Evolutionary conservation across 1,139 yeast species (phyloP).

Genomic region (Geotrichum fermentans): DNA sequence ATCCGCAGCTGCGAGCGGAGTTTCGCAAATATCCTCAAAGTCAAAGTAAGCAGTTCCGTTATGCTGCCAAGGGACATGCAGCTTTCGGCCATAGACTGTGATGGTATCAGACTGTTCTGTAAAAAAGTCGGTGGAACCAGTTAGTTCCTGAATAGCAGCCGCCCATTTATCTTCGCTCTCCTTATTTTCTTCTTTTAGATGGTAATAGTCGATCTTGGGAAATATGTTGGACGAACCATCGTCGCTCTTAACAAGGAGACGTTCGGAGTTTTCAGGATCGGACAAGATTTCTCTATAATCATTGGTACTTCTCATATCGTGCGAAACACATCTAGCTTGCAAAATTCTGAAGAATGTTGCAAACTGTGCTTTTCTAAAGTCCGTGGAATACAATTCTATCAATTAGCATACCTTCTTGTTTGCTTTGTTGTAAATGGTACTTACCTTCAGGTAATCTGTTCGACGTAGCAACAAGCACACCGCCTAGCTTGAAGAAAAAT

Average conservation of each 20-base stretch:
- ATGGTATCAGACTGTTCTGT: constrained; percentile 35
- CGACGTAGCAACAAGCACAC: constrained; percentile 68
- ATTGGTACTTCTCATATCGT: constrained; percentile 55
- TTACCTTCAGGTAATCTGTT: constrained; percentile 57
- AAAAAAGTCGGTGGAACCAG: constrained; percentile 25
- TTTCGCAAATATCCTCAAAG: constrained; percentile 54
- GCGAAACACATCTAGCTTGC: constrained; percentile 55
- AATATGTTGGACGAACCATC: neutral
- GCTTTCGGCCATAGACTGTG: constrained; percentile 52
- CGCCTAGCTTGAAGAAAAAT: constrained; percentile 66
- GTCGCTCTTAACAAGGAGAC: neutral
- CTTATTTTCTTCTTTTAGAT: constrained; percentile 6
- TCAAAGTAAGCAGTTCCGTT: constrained; percentile 48
- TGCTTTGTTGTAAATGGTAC: neutral
- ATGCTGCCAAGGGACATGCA: constrained; percentile 46
- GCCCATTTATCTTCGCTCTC: constrained; percentile 40
- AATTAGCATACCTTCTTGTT: neutral
- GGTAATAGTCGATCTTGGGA: constrained; percentile 16
- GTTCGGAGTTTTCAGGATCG: constrained; percentile 5
- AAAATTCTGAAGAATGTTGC: constrained; percentile 53
- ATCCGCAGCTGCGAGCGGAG: constrained; percentile 60
- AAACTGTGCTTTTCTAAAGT: constrained; percentile 56
- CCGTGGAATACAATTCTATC: constrained; percentile 53
- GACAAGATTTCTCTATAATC: constrained; percentile 51
- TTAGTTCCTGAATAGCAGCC: constrained; percentile 26